Evolutionary conservation across 805 yeast genomes (phyloP).

Genomic region (Tetrapisispora nanseiensis): DNA sequence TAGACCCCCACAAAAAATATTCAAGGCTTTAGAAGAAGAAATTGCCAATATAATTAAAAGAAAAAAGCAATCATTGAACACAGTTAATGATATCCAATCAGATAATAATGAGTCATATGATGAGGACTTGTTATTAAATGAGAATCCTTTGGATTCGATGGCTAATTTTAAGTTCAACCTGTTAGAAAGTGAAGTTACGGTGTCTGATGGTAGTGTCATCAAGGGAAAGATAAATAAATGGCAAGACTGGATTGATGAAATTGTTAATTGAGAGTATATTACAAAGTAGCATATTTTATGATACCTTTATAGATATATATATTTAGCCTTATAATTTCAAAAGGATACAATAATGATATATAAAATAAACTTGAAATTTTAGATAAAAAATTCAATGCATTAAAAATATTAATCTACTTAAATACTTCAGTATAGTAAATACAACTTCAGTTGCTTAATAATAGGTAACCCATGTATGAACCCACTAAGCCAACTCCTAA

Average conservation of each 20-base stretch:
- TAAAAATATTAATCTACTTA: no score
- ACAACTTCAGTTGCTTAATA: slow-evolving; percentile 6
- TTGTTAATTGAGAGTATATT: neutral
- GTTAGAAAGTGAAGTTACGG: slow-evolving; percentile 64
- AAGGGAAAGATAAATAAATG: slow-evolving; percentile 47
- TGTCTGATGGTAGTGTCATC: slow-evolving; percentile 62
- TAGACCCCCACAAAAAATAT: slow-evolving; percentile 56
- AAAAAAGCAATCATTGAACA: slow-evolving; percentile 37
- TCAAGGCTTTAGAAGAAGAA: slow-evolving; percentile 50
- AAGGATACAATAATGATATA: neutral
- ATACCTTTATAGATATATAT: neutral
- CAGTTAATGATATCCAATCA: slow-evolving; percentile 28
- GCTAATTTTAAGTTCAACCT: slow-evolving; percentile 51
- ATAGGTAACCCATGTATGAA: slow-evolving; percentile 18
- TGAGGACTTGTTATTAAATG: slow-evolving; percentile 14
- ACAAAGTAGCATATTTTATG: neutral
- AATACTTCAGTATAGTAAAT: neutral
- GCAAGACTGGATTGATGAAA: slow-evolving; percentile 71
- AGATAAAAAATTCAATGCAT: neutral
- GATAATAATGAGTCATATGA: slow-evolving; percentile 16
- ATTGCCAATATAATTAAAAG: slow-evolving; percentile 43
- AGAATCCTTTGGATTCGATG: slow-evolving; percentile 22
- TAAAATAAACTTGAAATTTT: neutral
- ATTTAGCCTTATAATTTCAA: neutral
- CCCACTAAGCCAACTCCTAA: slow-evolving; percentile 23